phyloP scores from a whole-genome alignment of 116 monocot species.

The Phalaenopsis hybrid region DNA sequence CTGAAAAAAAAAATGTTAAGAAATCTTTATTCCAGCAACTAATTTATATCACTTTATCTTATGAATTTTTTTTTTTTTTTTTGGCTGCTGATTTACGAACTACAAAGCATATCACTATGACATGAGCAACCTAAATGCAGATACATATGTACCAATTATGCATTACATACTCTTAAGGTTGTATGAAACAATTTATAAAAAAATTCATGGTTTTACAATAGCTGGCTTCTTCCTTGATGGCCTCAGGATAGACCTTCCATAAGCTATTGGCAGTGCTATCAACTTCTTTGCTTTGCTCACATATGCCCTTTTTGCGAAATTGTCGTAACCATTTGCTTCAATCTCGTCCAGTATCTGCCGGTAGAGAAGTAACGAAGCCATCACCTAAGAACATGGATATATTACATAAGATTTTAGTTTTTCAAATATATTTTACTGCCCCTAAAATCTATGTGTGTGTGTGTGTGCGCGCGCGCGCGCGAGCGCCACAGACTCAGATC shows the following conservation, averaged over 20 bases:
- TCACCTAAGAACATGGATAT: constrained; percentile 23
- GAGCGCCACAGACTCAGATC: too few relatives aligned
- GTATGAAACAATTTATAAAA: neutral
- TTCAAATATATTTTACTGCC: too few relatives aligned
- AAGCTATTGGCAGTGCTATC: constrained; percentile 34
- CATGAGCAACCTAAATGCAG: neutral
- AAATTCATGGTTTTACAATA: neutral
- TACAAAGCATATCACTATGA: too few relatives aligned
- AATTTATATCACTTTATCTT: too few relatives aligned
- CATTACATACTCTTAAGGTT: neutral
- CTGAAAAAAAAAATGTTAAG: too few relatives aligned
- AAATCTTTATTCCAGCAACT: too few relatives aligned
- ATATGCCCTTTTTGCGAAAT: constrained; percentile 61
- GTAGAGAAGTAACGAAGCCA: constrained; percentile 43
- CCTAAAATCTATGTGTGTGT: too few relatives aligned
- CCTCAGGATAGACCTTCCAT: constrained; percentile 25
- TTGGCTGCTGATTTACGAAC: too few relatives aligned
- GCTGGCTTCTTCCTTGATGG: constrained; percentile 15
- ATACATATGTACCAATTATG: constrained; percentile 1
- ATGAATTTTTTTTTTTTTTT: too few relatives aligned
- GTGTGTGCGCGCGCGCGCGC: too few relatives aligned
- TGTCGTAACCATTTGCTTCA: constrained; percentile 53
- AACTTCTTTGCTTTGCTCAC: constrained; percentile 55
- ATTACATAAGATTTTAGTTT: neutral
- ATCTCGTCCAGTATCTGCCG: constrained; percentile 54